Evolutionary conservation across 202 grass and related monocot genomes (phyloP).

Genomic region (Miscanthus sacchariflorus): DNA sequence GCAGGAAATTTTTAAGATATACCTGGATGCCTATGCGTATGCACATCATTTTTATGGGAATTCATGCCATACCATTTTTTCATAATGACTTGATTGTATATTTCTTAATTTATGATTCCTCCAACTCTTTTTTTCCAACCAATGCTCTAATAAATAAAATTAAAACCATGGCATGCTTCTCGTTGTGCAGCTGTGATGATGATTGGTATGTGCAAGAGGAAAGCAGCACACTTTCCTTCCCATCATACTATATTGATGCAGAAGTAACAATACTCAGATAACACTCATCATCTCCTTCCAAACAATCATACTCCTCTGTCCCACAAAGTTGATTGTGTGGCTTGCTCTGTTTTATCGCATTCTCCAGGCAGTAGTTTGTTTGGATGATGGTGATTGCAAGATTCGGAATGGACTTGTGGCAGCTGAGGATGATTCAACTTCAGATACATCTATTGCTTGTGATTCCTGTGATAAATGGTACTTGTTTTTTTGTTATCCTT

Average conservation of each 20-base stretch:
- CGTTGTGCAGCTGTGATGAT: slow-evolving; percentile 72
- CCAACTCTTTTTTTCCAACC: slow-evolving; percentile 23
- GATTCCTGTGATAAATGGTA: slow-evolving; percentile 99
- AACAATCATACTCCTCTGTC: slow-evolving; percentile 30
- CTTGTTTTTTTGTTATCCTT: slow-evolving; percentile 21
- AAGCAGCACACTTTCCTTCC: slow-evolving; percentile 78
- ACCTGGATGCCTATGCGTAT: slow-evolving; percentile 20
- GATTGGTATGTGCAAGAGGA: slow-evolving; percentile 79
- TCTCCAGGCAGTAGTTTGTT: slow-evolving; percentile 86
- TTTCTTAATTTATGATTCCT: slow-evolving; percentile 35
- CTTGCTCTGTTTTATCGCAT: slow-evolving; percentile 42
- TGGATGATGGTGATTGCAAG: slow-evolving; percentile 83
- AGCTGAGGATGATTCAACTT: slow-evolving; percentile 62
- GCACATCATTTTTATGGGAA: slow-evolving; percentile 25
- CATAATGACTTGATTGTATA: slow-evolving; percentile 20
- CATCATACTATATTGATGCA: slow-evolving; percentile 94
- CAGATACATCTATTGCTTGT: slow-evolving; percentile 97
- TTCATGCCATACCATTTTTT: slow-evolving; percentile 31
- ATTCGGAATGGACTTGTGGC: slow-evolving; percentile 70
- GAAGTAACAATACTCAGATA: slow-evolving; percentile 75
- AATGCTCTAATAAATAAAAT: slow-evolving; percentile 30
- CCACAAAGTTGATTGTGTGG: slow-evolving; percentile 32
- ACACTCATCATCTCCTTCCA: slow-evolving; percentile 41
- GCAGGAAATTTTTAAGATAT: slow-evolving; percentile 26
- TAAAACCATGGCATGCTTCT: slow-evolving; percentile 20